Evolutionary conservation across 2,329 filamentous ascomycete species (phyloP).

Genomic region (Pyrenophora graminea): DNA sequence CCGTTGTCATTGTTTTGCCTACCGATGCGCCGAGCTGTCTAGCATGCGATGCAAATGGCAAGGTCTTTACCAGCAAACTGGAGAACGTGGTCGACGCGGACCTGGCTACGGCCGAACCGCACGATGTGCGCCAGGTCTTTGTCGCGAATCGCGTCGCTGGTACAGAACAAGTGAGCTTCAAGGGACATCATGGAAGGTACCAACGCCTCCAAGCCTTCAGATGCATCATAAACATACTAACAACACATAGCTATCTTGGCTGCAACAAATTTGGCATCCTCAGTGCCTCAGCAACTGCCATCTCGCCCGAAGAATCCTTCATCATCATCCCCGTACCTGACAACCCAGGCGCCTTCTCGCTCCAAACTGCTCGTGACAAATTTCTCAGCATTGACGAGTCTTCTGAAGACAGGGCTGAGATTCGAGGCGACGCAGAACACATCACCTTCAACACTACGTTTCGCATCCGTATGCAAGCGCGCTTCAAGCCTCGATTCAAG

Average conservation of each 20-base stretch:
- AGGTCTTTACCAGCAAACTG: slow-evolving; percentile 78
- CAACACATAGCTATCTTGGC: slow-evolving; percentile 69
- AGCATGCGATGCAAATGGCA: slow-evolving; percentile 83
- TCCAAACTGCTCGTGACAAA: slow-evolving; percentile 73
- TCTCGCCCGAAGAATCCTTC: slow-evolving; percentile 84
- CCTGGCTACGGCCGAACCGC: slow-evolving; percentile 83
- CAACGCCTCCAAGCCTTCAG: neutral
- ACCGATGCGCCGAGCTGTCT: slow-evolving; percentile 74
- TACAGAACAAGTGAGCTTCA: slow-evolving; percentile 81
- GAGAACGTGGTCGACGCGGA: slow-evolving; percentile 89
- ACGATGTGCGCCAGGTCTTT: slow-evolving; percentile 96
- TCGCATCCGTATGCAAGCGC: slow-evolving; percentile 88
- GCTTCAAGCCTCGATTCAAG: slow-evolving; percentile 84
- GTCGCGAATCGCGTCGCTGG: slow-evolving; percentile 82
- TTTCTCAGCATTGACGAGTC: slow-evolving; percentile 64
- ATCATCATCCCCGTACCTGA: slow-evolving; percentile 64
- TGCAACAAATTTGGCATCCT: slow-evolving; percentile 83
- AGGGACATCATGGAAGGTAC: slow-evolving; percentile 84
- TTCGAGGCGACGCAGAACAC: slow-evolving; percentile 74
- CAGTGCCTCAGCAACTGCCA: slow-evolving; percentile 76
- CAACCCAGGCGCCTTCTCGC: slow-evolving; percentile 71
- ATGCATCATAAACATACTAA: neutral
- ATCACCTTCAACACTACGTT: slow-evolving; percentile 72
- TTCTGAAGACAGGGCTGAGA: slow-evolving; percentile 57
- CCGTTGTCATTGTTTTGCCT: slow-evolving; percentile 80